Evolutionary conservation across 768 basidiomycete species (phyloP), one percentile per base, ranked within the genome.

Genomic region (Lactifluus subvellereus): DNA sequence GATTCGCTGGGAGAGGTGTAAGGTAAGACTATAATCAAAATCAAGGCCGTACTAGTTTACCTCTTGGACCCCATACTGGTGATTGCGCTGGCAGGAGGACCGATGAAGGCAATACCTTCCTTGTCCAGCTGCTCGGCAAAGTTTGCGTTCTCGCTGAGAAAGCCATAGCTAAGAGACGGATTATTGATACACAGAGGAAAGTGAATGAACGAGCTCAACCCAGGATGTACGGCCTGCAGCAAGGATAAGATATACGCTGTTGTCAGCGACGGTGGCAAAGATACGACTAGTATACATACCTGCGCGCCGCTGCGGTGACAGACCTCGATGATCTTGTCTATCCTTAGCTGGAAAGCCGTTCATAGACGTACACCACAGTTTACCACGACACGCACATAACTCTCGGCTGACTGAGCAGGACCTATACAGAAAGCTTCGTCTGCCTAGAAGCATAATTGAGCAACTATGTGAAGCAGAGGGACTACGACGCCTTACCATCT

Each of bases 41-140:
- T 2, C 14, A 2, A 50, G 30, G 4, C 22, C n/a, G 16, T 7
- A 27, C 2, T 27, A n/a, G 4, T 4, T 61, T 32, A 91, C 89
- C 93, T 92, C 79, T 98, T 97, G 0, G 91, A 94, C 1, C 94
- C 95, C 95, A 97, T 98, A 69, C 88, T 90, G 14, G 88, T 76
- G 65, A 98, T 98, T 35, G 95, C 94, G 68, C 81, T 82, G 0
- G 89, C 81, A 2, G 94, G 91, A 16, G 95, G 94, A 0, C 94
- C 94, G 64, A 98, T 93, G 71, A 95, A 97, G 3, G 88, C 83
- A 66, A 98, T 84, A 0, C 91, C 90, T 69, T 87, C 88, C 50
- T 83, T 74, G n/a, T 85, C 82, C 11, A 97, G 81, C 48, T 74
- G 77, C 69, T 87, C 79, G 0, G 94, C 84, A 69, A 98, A 98